phyloP scores from a whole-genome alignment of 768 basidiomycete species.

The Suillus subalutaceus region DNA sequence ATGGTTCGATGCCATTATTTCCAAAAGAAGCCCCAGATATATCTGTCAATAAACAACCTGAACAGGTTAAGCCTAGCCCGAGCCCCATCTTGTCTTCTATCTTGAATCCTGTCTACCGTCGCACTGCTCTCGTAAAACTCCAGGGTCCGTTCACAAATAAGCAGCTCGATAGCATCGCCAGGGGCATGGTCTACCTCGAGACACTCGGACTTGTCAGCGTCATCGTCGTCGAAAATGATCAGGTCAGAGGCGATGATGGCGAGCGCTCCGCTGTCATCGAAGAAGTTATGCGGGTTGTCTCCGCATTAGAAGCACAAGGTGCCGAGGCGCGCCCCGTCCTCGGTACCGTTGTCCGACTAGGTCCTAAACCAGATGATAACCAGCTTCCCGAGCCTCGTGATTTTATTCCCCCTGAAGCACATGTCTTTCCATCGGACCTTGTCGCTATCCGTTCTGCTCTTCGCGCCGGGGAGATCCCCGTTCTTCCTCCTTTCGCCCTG shows the following conservation, averaged over 20 bases:
- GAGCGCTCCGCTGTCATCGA: conserved; percentile 69
- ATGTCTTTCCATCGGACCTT: conserved; percentile 80
- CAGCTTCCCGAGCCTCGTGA: conserved; percentile 33
- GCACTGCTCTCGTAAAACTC: conserved; percentile 94
- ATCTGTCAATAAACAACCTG: conserved; percentile 32
- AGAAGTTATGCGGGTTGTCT: conserved; percentile 86
- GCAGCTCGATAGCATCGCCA: conserved; percentile 91
- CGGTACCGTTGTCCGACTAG: conserved; percentile 82
- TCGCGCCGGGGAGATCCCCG: conserved; percentile 93
- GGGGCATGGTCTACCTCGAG: conserved; percentile 93
- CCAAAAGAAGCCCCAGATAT: conserved; percentile 16
- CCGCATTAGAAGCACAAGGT: conserved; percentile 81
- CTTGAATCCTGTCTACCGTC: conserved; percentile 79
- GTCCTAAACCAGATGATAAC: conserved; percentile 64
- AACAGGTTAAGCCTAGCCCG: conserved; percentile 39
- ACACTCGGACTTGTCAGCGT: conserved; percentile 95
- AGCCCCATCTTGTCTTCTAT: conserved; percentile 70
- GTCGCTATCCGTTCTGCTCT: conserved; percentile 87
- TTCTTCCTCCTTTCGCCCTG: conserved; percentile 89
- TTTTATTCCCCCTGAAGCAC: conserved; percentile 65
- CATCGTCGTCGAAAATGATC: conserved; percentile 91
- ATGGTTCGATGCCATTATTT: conserved; percentile 27
- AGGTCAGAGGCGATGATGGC: conserved; percentile 64
- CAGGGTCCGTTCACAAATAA: conserved; percentile 94
- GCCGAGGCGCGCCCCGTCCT: conserved; percentile 87